phyloP scores from a whole-genome alignment of 495 filamentous ascomycete genomes.

The Hypoxylon crocopeplum region DNA sequence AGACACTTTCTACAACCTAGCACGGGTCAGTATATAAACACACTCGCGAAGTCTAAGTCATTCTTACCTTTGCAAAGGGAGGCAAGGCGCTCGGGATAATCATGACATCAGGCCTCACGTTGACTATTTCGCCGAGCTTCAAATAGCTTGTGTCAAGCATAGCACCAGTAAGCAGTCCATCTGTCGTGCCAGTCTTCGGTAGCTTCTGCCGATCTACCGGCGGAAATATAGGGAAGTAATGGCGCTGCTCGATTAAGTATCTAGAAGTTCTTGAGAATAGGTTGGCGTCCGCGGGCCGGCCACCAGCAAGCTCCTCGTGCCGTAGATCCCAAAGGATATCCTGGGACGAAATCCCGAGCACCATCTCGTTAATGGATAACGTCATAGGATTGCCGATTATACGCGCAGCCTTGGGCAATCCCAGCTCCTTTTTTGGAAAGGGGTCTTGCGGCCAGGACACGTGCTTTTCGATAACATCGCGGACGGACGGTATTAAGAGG shows the following conservation, averaged over 20 bases:
- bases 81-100: constrained; percentile 82
- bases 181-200: constrained; percentile 64
- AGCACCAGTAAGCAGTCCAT: constrained; percentile 70
- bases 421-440: constrained; percentile 71
- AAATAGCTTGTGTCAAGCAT: constrained; percentile 82
- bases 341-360: constrained; percentile 79
- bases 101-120: constrained; percentile 82
- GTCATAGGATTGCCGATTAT: constrained; percentile 89
- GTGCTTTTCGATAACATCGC: constrained; percentile 83
- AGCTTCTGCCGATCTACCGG: constrained; percentile 69
- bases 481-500: constrained; percentile 81
- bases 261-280: constrained; percentile 70
- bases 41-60: background rate
- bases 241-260: constrained; percentile 83
- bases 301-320: constrained; percentile 71
- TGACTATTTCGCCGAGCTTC: constrained; percentile 89
- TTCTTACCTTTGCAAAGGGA: constrained; percentile 82
- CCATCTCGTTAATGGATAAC: constrained; percentile 81
- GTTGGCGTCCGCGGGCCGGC: constrained; percentile 60
- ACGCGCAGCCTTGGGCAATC: constrained; percentile 72
- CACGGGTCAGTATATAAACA: constrained; percentile 20
- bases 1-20: constrained; percentile 82
- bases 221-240: constrained; percentile 90
- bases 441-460: constrained; percentile 91
- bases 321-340: constrained; percentile 83